Conservation (phyloP, 768 basidiomycete genomes). For the Lactifluus echinatus region DNA sequence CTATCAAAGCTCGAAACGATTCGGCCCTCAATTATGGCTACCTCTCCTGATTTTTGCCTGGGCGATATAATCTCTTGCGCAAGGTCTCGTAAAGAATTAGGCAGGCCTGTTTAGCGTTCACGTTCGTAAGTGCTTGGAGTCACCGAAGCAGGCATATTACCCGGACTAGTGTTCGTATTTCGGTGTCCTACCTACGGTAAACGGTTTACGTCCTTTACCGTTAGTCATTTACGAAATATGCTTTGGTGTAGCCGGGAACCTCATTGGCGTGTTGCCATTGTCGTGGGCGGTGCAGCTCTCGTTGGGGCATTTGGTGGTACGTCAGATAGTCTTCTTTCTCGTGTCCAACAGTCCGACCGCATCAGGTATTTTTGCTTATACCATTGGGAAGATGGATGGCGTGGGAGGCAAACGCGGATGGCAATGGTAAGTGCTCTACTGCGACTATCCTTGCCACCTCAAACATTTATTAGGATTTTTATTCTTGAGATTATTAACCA, state of each 20-base stretch:
- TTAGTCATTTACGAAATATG: neutral
- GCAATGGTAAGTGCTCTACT: conserved; percentile 37
- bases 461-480: conserved; percentile 38
- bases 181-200: conserved; percentile 46
- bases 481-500: conserved; percentile 46
- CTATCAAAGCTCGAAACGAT: conserved; percentile 41
- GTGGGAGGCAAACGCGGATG: conserved; percentile 52
- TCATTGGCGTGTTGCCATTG: conserved; percentile 52
- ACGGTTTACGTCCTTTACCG: neutral
- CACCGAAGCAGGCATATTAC: conserved; percentile 43
- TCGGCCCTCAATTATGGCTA: conserved; percentile 52
- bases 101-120: conserved; percentile 48
- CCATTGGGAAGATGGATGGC: conserved; percentile 52
- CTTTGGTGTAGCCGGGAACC: conserved; percentile 39
- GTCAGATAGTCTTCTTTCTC: neutral
- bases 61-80: conserved; percentile 47
- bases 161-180: conserved; percentile 44
- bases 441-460: neutral
- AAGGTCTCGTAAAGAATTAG: conserved; percentile 47
- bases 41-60: conserved; percentile 50
- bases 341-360: neutral
- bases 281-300: conserved; percentile 53
- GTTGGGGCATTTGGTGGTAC: conserved; percentile 57
- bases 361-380: conserved; percentile 48
- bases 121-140: conserved; percentile 46